These are phyloP conservation scores for Mycena citricolor DNA, from an alignment of 1,284 basidiomycete genomes.

Conservation along the genomic window DNA sequence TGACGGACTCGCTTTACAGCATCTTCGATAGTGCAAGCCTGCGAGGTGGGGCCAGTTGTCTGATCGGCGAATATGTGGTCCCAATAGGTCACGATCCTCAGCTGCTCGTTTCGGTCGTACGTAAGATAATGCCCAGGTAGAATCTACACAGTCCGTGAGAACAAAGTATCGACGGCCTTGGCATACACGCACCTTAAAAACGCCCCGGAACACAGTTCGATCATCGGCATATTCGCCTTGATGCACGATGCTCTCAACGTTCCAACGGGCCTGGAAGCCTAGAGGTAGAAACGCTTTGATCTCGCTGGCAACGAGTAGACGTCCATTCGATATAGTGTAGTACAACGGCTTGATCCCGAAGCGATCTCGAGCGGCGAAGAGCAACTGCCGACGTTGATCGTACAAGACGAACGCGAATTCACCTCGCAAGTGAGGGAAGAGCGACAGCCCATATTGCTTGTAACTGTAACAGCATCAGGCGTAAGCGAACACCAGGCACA, in stretches of 20 bases:
- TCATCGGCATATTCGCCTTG: slow-evolving; percentile 24
- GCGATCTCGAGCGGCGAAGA: slow-evolving; percentile 25
- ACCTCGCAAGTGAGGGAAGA: slow-evolving; percentile 20
- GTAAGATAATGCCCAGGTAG: too few species aligned
- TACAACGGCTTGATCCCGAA: slow-evolving; percentile 28
- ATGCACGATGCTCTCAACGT: slow-evolving; percentile 25
- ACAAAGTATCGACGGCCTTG: background rate
- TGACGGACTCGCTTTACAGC: slow-evolving; percentile 6
- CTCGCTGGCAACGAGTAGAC: slow-evolving; percentile 25
- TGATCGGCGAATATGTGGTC: slow-evolving; percentile 11
- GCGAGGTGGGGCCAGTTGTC: background rate
- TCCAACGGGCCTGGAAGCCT: slow-evolving; percentile 27
- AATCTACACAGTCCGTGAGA: background rate
- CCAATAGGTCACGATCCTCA: slow-evolving; percentile 17
- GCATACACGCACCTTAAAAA: slow-evolving; percentile 25
- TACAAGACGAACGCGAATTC: slow-evolving; percentile 28
- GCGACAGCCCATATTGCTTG: slow-evolving; percentile 17
- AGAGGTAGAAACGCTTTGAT: slow-evolving; percentile 25
- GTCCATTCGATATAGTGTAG: slow-evolving; percentile 24
- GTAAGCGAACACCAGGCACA: too few species aligned
- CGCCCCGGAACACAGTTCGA: slow-evolving; percentile 25
- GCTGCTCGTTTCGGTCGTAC: too few species aligned
- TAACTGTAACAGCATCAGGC: slow-evolving; percentile 10
- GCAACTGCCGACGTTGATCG: slow-evolving; percentile 19
- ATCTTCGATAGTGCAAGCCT: too few species aligned